phyloP scores from a whole-genome alignment of 257 asterid genomes.

The Rubia yunnanensis region DNA sequence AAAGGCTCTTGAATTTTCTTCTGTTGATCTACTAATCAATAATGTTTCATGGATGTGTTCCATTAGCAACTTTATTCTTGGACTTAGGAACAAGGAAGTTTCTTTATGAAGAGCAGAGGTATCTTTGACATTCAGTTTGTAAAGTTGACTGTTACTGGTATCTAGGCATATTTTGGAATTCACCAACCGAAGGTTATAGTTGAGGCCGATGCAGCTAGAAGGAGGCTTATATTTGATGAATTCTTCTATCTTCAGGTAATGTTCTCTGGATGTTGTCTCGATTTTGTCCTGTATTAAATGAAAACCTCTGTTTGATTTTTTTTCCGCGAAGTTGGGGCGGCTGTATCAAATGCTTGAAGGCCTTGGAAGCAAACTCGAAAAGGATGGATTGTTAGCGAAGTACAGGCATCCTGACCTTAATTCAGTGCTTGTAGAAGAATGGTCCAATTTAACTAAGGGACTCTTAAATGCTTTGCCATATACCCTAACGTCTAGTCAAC shows the following conservation, averaged over 20 bases:
- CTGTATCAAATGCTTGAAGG: conserved; percentile 92
- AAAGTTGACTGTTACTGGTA: not conserved
- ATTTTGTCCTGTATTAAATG: not conserved
- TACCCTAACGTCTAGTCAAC: conserved; percentile 76
- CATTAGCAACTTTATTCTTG: not conserved
- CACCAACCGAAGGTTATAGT: conserved; percentile 68
- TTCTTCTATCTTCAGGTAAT: conserved; percentile 92
- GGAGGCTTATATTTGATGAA: conserved; percentile 94
- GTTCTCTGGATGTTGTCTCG: not conserved
- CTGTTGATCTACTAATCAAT: not conserved
- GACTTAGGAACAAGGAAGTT: not conserved
- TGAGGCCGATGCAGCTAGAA: conserved; percentile 83
- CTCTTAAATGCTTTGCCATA: conserved; percentile 76
- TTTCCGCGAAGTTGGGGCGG: conserved; percentile 52
- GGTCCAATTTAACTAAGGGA: conserved; percentile 60
- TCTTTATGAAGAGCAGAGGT: not conserved
- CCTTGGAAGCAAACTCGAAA: conserved; percentile 67
- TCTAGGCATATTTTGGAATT: conserved; percentile 88
- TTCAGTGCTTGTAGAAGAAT: conserved; percentile 43
- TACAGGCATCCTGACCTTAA: conserved; percentile 58
- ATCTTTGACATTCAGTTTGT: not conserved
- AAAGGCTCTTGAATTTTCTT: not conserved
- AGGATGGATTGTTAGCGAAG: conserved; percentile 61
- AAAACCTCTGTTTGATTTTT: not conserved
- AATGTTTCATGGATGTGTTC: not conserved